Base-by-base conservation (phyloP, 176 grass and related monocot genomes). In the Phoenix dactylifera region DNA sequence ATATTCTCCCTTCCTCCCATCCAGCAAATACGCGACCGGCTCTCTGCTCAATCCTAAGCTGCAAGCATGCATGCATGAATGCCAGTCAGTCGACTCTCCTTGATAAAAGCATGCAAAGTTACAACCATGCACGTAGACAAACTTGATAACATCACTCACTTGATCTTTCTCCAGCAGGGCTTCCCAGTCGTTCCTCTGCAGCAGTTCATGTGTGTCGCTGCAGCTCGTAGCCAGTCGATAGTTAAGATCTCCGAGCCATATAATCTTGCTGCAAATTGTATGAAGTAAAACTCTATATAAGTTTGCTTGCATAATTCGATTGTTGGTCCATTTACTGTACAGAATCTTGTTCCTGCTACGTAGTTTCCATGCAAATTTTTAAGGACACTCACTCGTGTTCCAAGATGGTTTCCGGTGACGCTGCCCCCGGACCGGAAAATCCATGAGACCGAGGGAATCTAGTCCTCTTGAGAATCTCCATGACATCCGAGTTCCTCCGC, bases 171-270 rank as follows among this genome's bases (percentile, higher is more conserved):
- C 66, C 50, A 97, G 70, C 65, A 97, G 51, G 23, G 78, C 64
- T 22, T 56, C 28, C 92, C 92, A 97, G 22, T 88, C 76, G 14
- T 70, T 77, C 61, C 70, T 71, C 59, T 88, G 70, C 20, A 97
- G 54, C 69, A 88, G 22, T 4, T 72, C 69, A 4, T 32, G 68
- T 3, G 78, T 77, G 16, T 64, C 28, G 26, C 58, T 18, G 65
- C 55, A 24, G 20, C 26, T 72, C 3, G 56, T 55, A 22, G 72
- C 16, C 3, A 97, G 73, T 0, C 92, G 77, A 65, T 97, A 97
- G 52, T 97, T 97, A 18, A 97, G 69, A 76, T 97, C 92, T 0
- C 92, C 92, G 0, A 97, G 72, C 92, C 92, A 97, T 26, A 97
- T 74, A 18, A 88, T 74, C 73, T 91, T 85, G 59, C 92, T 97